Conservation (phyloP, 352 stramenopile genomes). For the Globisporangium heterothallicum region DNA sequence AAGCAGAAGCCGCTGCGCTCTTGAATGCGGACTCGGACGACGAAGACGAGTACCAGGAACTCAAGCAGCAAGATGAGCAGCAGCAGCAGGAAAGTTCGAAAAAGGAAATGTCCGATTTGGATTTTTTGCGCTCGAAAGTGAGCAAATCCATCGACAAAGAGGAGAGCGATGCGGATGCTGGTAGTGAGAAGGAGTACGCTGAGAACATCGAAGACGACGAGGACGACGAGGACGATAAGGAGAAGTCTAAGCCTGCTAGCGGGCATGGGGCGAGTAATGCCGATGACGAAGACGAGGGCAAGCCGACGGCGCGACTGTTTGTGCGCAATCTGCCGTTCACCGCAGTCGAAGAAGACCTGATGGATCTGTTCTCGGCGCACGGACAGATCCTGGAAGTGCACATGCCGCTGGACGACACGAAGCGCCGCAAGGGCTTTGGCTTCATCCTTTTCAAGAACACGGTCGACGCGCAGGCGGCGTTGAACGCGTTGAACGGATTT, state of each 20-base stretch:
- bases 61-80: slow-evolving; percentile 27
- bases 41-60: slow-evolving; percentile 88
- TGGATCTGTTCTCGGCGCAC: slow-evolving; percentile 86
- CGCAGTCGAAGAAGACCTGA: slow-evolving; percentile 95
- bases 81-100: slow-evolving; percentile 23
- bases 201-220: slow-evolving; percentile 39
- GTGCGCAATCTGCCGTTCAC: slow-evolving; percentile 96
- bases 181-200: slow-evolving; percentile 30
- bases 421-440: slow-evolving; percentile 95
- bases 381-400: slow-evolving; percentile 91
- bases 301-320: slow-evolving; percentile 90
- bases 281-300: slow-evolving; percentile 24
- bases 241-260: slow-evolving; percentile 3
- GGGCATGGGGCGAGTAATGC: slow-evolving; percentile 7
- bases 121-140: slow-evolving; percentile 92
- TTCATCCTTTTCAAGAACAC: slow-evolving; percentile 95
- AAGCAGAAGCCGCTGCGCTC: slow-evolving; percentile 19
- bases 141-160: slow-evolving; percentile 87
- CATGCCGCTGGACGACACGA: slow-evolving; percentile 95
- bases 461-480: slow-evolving; percentile 84
- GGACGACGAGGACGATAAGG: slow-evolving; percentile 21
- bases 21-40: slow-evolving; percentile 33
- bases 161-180: slow-evolving; percentile 15
- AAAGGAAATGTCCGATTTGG: slow-evolving; percentile 82
- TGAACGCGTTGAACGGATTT: slow-evolving; percentile 88